Percentiles rank a stretch among this genome's conserved stretches.
phyloP scores from a whole-genome alignment of 176 grass and related monocot species.

The Aegilops bicornis region DNA sequence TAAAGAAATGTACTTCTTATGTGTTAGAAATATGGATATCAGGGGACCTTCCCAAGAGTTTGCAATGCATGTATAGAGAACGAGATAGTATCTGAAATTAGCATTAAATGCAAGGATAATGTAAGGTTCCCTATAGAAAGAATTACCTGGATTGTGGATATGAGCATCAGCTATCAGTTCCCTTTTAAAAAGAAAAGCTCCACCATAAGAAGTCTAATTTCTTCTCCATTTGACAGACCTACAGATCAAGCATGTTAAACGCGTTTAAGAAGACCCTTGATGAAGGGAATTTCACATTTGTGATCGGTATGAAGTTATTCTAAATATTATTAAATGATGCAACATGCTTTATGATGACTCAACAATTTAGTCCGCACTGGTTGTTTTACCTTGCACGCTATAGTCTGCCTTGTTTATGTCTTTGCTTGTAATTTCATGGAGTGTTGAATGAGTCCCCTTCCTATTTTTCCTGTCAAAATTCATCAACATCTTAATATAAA shows the following conservation, averaged over 20 bases:
- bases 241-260: constrained; percentile 95
- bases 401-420: constrained; percentile 18
- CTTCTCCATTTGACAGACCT: constrained; percentile 57
- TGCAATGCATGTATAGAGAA: not conserved
- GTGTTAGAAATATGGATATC: constrained; percentile 8
- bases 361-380: constrained; percentile 7
- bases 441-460: not conserved
- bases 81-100: not conserved
- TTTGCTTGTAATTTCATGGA: constrained; percentile 15
- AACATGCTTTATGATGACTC: constrained; percentile 4
- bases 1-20: not conserved
- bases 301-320: constrained; percentile 85
- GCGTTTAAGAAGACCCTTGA: constrained; percentile 99
- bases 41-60: not conserved
- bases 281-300: constrained; percentile 90
- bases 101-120: not conserved
- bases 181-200: not conserved
- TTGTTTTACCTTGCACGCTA: not conserved
- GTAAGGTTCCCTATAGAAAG: not conserved
- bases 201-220: not conserved
- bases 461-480: not conserved
- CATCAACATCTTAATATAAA: not conserved
- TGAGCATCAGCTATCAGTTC: not conserved
- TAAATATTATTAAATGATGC: constrained; percentile 15
- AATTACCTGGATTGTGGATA: constrained; percentile 3